Percentiles rank a stretch among this genome's conserved stretches.
These are phyloP conservation scores for Lotus japonicus DNA, from an alignment of 306 rosid genomes.

Conservation along the genomic window DNA sequence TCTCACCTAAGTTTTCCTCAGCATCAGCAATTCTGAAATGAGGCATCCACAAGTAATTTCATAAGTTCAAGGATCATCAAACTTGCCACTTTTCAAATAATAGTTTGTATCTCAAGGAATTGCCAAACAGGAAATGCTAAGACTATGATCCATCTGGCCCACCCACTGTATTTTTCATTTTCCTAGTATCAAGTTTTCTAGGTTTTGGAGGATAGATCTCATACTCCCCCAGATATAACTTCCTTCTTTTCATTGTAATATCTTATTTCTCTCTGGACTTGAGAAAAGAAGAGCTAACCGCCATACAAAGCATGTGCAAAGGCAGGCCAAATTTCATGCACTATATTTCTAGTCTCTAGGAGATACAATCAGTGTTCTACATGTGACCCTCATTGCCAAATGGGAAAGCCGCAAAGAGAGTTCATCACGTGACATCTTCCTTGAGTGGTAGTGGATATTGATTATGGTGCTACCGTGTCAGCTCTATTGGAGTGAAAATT, in stretches of 20 bases:
- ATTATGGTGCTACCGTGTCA: neutral
- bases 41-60: constrained; percentile 17
- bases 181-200: neutral
- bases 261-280: neutral
- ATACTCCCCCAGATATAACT: neutral
- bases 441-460: neutral
- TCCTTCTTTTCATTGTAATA: neutral
- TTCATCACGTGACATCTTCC: neutral
- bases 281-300: neutral
- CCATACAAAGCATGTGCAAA: too few species aligned
- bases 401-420: neutral
- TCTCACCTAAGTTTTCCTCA: constrained; percentile 95
- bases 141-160: constrained; percentile 5
- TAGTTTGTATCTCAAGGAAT: constrained; percentile 13
- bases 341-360: too few species aligned
- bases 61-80: neutral
- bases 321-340: too few species aligned
- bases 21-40: constrained; percentile 87
- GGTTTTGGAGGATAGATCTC: neutral
- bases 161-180: neutral
- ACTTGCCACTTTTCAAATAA: neutral
- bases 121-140: neutral
- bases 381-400: neutral
- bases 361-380: neutral
- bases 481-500: neutral